Base-by-base conservation (phyloP, 176 grass and related monocot genomes). In the Avena atlantica region DNA sequence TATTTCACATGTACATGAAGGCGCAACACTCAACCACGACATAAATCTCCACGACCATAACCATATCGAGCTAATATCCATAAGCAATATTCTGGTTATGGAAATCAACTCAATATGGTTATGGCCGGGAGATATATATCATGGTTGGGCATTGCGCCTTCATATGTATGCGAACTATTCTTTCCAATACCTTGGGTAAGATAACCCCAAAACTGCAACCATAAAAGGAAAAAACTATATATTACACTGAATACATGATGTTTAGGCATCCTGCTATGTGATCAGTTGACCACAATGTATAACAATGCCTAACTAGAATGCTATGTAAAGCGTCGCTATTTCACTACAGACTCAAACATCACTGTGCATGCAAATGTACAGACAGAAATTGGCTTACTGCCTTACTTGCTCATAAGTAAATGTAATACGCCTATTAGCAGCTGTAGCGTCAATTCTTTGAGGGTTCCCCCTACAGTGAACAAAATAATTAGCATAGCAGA, bases 331-430 rank as follows among this genome's bases (percentile, higher is more conserved):
- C 12, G 71, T 75, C 14, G 27, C 24, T 75, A 75, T 75, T 75
- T 61, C 29, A 65, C 63, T 62, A 8, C 40, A 45, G 12, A 72
- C 14, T 21, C 17, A 90, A 45, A 78, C 36, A 75, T 45, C 42
- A 58, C 42, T 67, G 82, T 70, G 19, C 51, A 83, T 86, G 31
- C 67, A 50, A 70, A 15, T 74, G 74, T 27, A 69, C 61, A 79
- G 51, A 60, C n/a, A 58, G 69, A 81, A 76, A 48, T 53, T 83
- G 53, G 85, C 85, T 85, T 89, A 98, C 96, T 83, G 53, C 83
- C 85, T 85, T 89, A 98, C 96, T 93, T 98, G 96, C 77, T 98
- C 96, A 83, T 88, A 98, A 67, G 93, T 91, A 89, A 98, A 98
- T 56, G 85, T 94, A 88, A 98, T 86, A 85, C 92, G 93, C 79